Conservation (phyloP, 2,329 filamentous ascomycete genomes). For the Xylaria hypoxylon region DNA sequence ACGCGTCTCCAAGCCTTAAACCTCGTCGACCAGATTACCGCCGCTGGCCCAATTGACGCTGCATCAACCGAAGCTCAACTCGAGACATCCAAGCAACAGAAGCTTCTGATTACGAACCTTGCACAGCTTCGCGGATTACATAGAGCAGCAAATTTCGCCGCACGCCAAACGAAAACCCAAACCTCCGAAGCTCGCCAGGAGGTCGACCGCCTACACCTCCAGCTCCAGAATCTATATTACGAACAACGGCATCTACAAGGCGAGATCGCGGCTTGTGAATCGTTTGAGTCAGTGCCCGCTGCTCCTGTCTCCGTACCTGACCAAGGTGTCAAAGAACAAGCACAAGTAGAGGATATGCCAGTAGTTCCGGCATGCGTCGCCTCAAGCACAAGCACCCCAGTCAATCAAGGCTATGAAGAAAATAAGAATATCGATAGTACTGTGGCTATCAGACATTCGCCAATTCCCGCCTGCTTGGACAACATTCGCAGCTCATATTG, state of each 20-base stretch:
- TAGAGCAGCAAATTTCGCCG: constrained; percentile 81
- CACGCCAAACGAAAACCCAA: constrained; percentile 84
- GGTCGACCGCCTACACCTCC: constrained; percentile 90
- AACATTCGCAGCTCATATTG: constrained; percentile 21
- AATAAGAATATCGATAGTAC: constrained; percentile 1
- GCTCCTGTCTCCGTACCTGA: constrained; percentile 6
- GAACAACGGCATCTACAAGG: constrained; percentile 91
- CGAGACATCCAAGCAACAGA: constrained; percentile 79
- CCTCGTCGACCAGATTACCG: constrained; percentile 67
- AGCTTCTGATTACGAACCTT: constrained; percentile 81
- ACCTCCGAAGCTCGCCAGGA: constrained; percentile 91
- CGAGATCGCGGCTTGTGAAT: constrained; percentile 91
- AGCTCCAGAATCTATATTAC: constrained; percentile 96
- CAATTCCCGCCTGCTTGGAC: background rate
- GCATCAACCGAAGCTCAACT: constrained; percentile 63
- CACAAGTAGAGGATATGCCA: constrained; percentile 14
- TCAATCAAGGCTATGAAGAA: constrained; percentile 6
- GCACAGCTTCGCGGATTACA: constrained; percentile 85
- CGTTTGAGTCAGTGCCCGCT: constrained; percentile 78
- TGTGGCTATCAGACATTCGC: background rate
- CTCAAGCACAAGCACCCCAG: background rate
- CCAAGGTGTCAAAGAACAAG: constrained; percentile 20
- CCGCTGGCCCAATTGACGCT: constrained; percentile 58
- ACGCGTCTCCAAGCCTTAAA: constrained; percentile 77
- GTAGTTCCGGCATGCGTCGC: constrained; percentile 27